phyloP scores from a whole-genome alignment of 2,329 filamentous ascomycete species.

The Penicillium nordicum region DNA sequence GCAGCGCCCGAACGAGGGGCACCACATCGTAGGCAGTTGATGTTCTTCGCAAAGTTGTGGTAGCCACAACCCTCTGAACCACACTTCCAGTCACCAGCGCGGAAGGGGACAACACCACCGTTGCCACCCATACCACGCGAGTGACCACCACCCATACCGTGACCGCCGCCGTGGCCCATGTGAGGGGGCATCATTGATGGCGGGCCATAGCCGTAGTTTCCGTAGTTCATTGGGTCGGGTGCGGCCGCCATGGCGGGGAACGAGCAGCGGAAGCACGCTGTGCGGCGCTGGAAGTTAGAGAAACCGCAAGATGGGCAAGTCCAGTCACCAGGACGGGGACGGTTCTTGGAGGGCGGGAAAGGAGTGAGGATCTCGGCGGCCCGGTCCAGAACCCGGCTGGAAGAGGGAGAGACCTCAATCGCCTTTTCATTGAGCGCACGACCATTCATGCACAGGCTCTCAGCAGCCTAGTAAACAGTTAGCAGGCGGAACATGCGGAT shows the following conservation, averaged over 20 bases:
- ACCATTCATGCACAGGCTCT: conserved; percentile 98
- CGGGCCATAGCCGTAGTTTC: conserved; percentile 57
- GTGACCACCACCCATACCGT: conserved; percentile 52
- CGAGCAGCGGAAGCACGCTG: conserved; percentile 97
- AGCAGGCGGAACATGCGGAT: conserved; percentile 4
- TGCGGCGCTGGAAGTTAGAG: conserved; percentile 98
- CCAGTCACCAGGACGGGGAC: conserved; percentile 95
- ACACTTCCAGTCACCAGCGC: conserved; percentile 98
- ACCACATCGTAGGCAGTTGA: conserved; percentile 93
- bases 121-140: conserved; percentile 65
- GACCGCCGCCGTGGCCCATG: conserved; percentile 60
- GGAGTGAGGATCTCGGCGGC: conserved; percentile 94
- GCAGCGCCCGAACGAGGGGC: conserved; percentile 91
- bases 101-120: conserved; percentile 88
- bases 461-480: conserved; percentile 64
- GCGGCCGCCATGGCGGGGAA: conserved; percentile 90
- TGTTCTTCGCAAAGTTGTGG: conserved; percentile 99
- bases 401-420: conserved; percentile 96
- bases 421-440: conserved; percentile 97
- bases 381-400: conserved; percentile 91
- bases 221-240: conserved; percentile 71
- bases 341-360: conserved; percentile 98
- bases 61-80: conserved; percentile 96
- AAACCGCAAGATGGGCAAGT: conserved; percentile 98
- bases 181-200: conserved; percentile 79